These are phyloP conservation scores for Fragosphaeria purpurea DNA, from an alignment of 2,329 filamentous ascomycete genomes.

Conservation along the genomic window DNA sequence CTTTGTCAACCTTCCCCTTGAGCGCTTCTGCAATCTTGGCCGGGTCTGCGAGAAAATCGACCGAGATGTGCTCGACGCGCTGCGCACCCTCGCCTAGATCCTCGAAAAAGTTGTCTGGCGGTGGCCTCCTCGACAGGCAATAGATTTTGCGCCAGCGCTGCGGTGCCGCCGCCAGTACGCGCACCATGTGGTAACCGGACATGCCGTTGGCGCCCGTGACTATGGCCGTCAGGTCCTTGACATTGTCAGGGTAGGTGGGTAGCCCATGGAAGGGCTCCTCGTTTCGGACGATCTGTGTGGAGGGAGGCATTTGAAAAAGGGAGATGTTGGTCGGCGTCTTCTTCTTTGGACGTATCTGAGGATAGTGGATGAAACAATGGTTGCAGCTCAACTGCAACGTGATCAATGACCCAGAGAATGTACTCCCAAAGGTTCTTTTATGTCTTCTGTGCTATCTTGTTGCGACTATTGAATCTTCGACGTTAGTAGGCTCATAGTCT, in stretches of 20 bases:
- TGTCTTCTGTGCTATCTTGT: no score
- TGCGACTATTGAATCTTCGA: no score
- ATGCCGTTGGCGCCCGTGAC: conserved; percentile 3
- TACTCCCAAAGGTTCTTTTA: no score
- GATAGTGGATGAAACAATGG: no score
- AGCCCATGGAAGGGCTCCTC: conserved; percentile 1
- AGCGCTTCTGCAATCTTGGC: conserved; percentile 16
- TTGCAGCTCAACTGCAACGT: no score
- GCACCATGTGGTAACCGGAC: conserved; percentile 26
- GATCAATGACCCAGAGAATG: no score
- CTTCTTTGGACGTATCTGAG: no score
- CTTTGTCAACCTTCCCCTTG: not conserved
- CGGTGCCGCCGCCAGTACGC: conserved; percentile 35
- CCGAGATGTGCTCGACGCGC: conserved; percentile 30
- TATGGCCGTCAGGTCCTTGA: conserved; percentile 2
- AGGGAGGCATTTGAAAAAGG: not conserved
- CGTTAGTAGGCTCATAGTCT: no score
- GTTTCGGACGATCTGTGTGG: not conserved
- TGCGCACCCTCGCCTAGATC: conserved; percentile 20
- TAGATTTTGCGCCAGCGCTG: conserved; percentile 43
- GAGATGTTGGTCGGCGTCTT: no score
- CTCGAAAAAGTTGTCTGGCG: conserved; percentile 20
- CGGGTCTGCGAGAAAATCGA: conserved; percentile 24
- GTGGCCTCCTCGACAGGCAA: conserved; percentile 35
- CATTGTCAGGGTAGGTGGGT: not conserved